Evolutionary conservation across 2,329 filamentous ascomycete genomes (phyloP), one percentile per base, ranked within the genome.

Genomic region (Trichoderma gracile): DNA sequence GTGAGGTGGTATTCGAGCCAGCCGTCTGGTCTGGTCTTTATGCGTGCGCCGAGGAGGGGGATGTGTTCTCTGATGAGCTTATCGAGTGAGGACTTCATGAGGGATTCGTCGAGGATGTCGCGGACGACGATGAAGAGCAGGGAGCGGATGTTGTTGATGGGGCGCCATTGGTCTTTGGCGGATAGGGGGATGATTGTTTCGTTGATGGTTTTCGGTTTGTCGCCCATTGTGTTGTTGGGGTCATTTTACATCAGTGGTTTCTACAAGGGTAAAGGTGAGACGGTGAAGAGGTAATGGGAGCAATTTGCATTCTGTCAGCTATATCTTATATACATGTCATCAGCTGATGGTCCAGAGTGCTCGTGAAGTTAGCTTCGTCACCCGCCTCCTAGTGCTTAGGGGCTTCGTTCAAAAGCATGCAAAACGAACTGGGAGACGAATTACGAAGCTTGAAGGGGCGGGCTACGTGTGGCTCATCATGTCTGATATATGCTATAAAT

Each of bases 11-110:
- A 68, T 5, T 65, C 61, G n/a, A 68, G 61, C 9, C 9, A 33
- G 12, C 64, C 61, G 2, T 64, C 52, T 45, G 40, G 55, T 12
- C 43, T 55, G 19, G 47, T 49, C 38, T 64, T 62, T 15, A 70
- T 53, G 12, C 63, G 56, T 3, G 67, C 66, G 1, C 68, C 68
- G 2, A 70, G 66, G 19, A 69, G 47, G 8, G 66, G 68, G 8
- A 69, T 42, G 30, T 70, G 65, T 1, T 65, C 27, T 2, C 57
- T 65, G 14, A 70, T 67, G 7, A 70, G 59, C 23, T 42, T 66
- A 17, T 70, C 66, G 5, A 70, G 63, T 2, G 67, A 63, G 3
- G 1, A 10, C 12, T 49, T 56, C 49, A 70, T 56, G 2, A 66
- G 17, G 0, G 64, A 49, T 4, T 64, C 56, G 46, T 67, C 64